phyloP scores from a whole-genome alignment of 1,284 basidiomycete species.

The Flammula alnicola region DNA sequence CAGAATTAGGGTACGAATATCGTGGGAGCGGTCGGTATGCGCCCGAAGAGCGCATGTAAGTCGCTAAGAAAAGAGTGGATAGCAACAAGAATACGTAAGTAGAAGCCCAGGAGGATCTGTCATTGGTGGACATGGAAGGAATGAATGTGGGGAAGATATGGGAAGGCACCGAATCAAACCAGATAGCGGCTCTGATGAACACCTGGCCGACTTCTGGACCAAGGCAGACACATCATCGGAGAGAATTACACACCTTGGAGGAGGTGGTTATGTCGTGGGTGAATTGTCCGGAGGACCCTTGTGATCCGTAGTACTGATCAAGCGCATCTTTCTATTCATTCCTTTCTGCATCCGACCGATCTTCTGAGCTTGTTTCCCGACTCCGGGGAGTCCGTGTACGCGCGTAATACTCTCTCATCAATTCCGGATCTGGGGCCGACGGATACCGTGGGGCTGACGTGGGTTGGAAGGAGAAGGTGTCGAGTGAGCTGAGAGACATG shows the following conservation, averaged over 20 bases:
- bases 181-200: slow-evolving; percentile 9
- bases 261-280: slow-evolving; percentile 8
- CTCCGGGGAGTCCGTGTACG: slow-evolving; percentile 26
- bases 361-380: slow-evolving; percentile 35
- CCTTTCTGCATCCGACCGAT: slow-evolving; percentile 32
- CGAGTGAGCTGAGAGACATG: slow-evolving; percentile 32
- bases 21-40: slow-evolving; percentile 52
- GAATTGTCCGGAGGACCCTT: slow-evolving; percentile 22
- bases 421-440: slow-evolving; percentile 13
- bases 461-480: slow-evolving; percentile 26
- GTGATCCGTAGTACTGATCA: slow-evolving; percentile 28
- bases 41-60: slow-evolving; percentile 46
- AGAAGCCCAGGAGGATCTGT: slow-evolving; percentile 44
- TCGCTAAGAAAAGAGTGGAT: slow-evolving; percentile 46
- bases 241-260: neutral
- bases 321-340: slow-evolving; percentile 23
- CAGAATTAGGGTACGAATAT: slow-evolving; percentile 38
- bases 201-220: slow-evolving; percentile 9
- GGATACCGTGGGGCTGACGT: slow-evolving; percentile 27
- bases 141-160: slow-evolving; percentile 41
- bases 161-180: slow-evolving; percentile 23
- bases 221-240: slow-evolving; percentile 2
- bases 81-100: slow-evolving; percentile 52
- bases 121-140: slow-evolving; percentile 36
- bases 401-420: slow-evolving; percentile 18